A percentile compares a stretch with the other conserved stretches of the same genome.
Evolutionary conservation across 768 basidiomycete genomes (phyloP).

Genomic region (Lentinus brumalis): DNA sequence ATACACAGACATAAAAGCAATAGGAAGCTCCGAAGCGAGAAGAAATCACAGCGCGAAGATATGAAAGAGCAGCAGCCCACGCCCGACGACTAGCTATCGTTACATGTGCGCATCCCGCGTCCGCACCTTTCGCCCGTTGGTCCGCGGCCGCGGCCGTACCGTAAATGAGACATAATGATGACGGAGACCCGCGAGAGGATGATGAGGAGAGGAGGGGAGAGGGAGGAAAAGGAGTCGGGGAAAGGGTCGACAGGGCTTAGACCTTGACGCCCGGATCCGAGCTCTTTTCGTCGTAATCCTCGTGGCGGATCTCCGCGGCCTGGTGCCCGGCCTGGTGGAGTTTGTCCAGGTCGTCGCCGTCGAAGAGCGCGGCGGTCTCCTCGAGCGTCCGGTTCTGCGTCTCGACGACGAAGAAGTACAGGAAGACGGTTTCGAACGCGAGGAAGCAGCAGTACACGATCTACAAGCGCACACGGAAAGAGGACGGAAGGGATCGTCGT

Average conservation of each 20-base stretch:
- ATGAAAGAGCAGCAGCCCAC: too few species aligned
- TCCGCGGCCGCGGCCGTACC: slow-evolving; percentile 4
- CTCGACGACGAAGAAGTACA: slow-evolving; percentile 70
- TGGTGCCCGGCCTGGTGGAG: slow-evolving; percentile 5
- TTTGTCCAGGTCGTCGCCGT: slow-evolving; percentile 55
- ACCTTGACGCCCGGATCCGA: slow-evolving; percentile 15
- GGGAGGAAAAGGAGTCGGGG: not conserved
- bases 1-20: slow-evolving; percentile 1
- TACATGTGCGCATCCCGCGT: not conserved
- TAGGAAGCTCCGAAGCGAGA: slow-evolving; percentile 2
- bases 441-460: slow-evolving; percentile 76
- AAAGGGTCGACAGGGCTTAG: not conserved
- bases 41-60: not conserved
- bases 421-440: slow-evolving; percentile 61
- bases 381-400: slow-evolving; percentile 75
- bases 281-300: slow-evolving; percentile 26
- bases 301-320: slow-evolving; percentile 17
- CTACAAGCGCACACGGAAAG: slow-evolving; percentile 25
- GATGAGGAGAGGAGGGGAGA: not conserved
- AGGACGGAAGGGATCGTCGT: too few species aligned
- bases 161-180: not conserved
- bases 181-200: not conserved
- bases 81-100: not conserved
- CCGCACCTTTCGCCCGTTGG: not conserved
- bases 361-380: slow-evolving; percentile 82